Percentiles rank a stretch among this genome's conserved stretches.
These are phyloP conservation scores for Aspergillus steynii DNA, from an alignment of 495 filamentous ascomycete genomes.

Conservation along the genomic window DNA sequence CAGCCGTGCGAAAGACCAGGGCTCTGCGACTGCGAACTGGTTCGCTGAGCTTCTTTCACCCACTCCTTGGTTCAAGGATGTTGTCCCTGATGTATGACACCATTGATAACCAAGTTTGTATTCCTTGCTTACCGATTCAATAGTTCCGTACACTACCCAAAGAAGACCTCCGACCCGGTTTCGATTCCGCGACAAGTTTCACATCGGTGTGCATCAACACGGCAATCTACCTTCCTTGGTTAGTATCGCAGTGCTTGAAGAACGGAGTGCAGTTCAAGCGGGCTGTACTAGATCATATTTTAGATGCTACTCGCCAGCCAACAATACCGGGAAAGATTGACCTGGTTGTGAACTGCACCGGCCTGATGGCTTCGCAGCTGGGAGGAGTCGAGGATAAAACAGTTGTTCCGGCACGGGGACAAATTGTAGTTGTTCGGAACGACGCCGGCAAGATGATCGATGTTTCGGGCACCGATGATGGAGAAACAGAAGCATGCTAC, in stretches of 20 bases:
- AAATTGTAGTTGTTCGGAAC: slow-evolving; percentile 84
- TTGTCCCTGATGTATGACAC: slow-evolving; percentile 61
- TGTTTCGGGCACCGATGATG: slow-evolving; percentile 72
- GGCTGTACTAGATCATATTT: slow-evolving; percentile 61
- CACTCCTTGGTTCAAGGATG: slow-evolving; percentile 72
- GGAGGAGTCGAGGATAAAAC: slow-evolving; percentile 77
- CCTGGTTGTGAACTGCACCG: slow-evolving; percentile 78
- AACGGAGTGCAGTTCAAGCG: slow-evolving; percentile 66
- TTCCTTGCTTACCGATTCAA: slow-evolving; percentile 1
- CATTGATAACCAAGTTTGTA: background rate
- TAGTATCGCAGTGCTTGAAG: slow-evolving; percentile 71
- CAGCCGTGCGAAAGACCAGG: slow-evolving; percentile 54
- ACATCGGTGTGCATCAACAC: slow-evolving; percentile 91
- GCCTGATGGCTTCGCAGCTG: slow-evolving; percentile 64
- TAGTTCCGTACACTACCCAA: slow-evolving; percentile 37
- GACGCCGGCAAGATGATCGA: slow-evolving; percentile 62
- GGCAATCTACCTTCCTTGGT: slow-evolving; percentile 81
- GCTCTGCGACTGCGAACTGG: slow-evolving; percentile 43
- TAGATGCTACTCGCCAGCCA: slow-evolving; percentile 52
- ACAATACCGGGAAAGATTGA: slow-evolving; percentile 59
- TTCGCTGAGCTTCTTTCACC: slow-evolving; percentile 57
- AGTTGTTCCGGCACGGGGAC: slow-evolving; percentile 73
- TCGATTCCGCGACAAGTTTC: slow-evolving; percentile 72
- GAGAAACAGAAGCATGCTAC: slow-evolving; percentile 69
- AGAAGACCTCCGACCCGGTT: slow-evolving; percentile 55